A percentile compares a stretch with the other conserved stretches of the same genome.
Evolutionary conservation across 2,329 filamentous ascomycete species (phyloP).

Genomic region (Penicillium sp.): DNA sequence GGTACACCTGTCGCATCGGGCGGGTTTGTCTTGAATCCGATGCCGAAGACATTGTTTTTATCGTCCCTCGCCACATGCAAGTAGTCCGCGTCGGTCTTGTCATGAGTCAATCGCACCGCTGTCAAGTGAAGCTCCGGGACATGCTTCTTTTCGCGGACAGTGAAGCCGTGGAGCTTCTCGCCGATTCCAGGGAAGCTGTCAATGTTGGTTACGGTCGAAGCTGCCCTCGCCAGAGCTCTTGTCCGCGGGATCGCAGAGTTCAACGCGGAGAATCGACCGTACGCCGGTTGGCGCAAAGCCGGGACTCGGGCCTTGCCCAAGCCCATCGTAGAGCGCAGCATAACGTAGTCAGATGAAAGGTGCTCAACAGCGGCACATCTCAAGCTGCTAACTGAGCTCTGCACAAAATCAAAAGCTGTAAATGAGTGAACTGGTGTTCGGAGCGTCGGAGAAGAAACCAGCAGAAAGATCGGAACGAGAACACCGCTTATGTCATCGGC

Average conservation of each 20-base stretch:
- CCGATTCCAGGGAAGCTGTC: constrained; percentile 74
- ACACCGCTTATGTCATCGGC: constrained; percentile 12
- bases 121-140: constrained; percentile 92
- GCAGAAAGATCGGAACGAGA: constrained; percentile 7
- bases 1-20: constrained; percentile 94
- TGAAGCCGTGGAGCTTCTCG: constrained; percentile 90
- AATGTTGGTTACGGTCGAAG: constrained; percentile 70
- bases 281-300: constrained; percentile 19
- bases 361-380: not conserved
- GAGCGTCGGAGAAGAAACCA: not conserved
- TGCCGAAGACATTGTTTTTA: constrained; percentile 98
- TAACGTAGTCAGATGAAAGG: not conserved
- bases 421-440: not conserved
- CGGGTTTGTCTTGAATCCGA: constrained; percentile 98
- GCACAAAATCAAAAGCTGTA: not conserved
- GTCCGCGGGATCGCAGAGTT: constrained; percentile 15
- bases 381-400: not conserved
- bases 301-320: constrained; percentile 26
- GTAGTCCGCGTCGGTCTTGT: constrained; percentile 94
- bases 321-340: constrained; percentile 33
- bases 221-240: constrained; percentile 21
- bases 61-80: constrained; percentile 93
- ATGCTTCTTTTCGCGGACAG: constrained; percentile 81
- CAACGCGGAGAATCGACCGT: constrained; percentile 19
- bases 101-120: constrained; percentile 83